Evolutionary conservation across 176 grass and related monocot genomes (phyloP), one percentile per base, ranked within the genome.

Genomic region (Echinochloa phyllopogon): DNA sequence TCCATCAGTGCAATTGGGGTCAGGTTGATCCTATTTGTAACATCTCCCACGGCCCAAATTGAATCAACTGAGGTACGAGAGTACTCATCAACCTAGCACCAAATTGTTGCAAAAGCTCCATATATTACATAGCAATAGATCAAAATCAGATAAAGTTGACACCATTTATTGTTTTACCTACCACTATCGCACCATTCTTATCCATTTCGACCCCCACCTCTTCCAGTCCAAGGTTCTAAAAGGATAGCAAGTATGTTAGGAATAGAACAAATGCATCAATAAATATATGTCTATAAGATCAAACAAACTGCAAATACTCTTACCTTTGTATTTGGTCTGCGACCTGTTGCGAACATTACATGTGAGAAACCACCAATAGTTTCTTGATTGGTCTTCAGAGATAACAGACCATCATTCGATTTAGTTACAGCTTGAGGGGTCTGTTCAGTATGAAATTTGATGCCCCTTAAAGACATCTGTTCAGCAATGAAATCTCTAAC

Each of bases 41-140:
- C 94, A 78, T 97, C 94, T 23, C 94, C 94, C 42, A 97, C 89
- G 23, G 94, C 94, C 94, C 91, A 97, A 75, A 97, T 92, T 36
- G 94, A 94, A 79, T 88, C 87, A 88, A 97, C 89, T 52, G 91
- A 88, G 25, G 91, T 94, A 51, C 65, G 87, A 42, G 91, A 97
- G 64, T 88, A 92, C 64, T 97, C 91, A 72, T 97, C 89, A 78
- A 97, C 89, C 91, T 97, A 65, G 7, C 45, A 82, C 42, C 63
- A 20, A 57, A 64, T 66, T 40, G 61, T 62, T 51, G 14, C 71
- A 84, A 76, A 11, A 77, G n/a, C 27, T 77, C n/a, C 53, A 69
- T 55, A 81, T 7, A 12, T 81, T 41, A 80, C 47, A 55, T 3
- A 53, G n/a, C 0, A 12, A 69, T 20, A 69, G 65, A 81, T 33